phyloP scores from a whole-genome alignment of 805 yeast genomes.

The Myxozyma nipponensis region DNA sequence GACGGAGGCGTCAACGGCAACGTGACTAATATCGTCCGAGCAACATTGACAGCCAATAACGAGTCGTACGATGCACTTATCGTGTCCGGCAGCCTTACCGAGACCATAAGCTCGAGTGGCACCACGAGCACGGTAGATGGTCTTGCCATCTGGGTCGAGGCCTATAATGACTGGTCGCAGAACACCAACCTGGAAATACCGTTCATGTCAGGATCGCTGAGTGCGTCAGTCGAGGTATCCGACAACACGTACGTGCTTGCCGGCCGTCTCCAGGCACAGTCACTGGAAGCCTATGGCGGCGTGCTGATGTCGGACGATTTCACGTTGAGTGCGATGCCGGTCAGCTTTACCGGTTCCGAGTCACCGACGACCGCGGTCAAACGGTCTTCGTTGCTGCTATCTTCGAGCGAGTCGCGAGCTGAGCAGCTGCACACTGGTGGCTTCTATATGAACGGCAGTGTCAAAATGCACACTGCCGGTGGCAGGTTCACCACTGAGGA shows the following conservation, averaged over 20 bases:
- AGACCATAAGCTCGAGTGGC: slow-evolving; percentile 8
- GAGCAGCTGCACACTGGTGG: slow-evolving; percentile 38
- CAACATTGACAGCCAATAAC: slow-evolving; percentile 10
- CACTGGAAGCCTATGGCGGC: slow-evolving; percentile 16
- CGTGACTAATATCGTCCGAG: slow-evolving; percentile 6
- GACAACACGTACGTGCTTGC: slow-evolving; percentile 13
- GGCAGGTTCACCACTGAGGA: slow-evolving; percentile 45
- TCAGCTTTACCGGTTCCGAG: background rate
- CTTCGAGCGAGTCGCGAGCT: background rate
- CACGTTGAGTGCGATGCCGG: slow-evolving; percentile 8
- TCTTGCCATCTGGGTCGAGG: slow-evolving; percentile 29
- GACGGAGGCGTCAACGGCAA: slow-evolving; percentile 30
- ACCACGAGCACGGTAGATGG: slow-evolving; percentile 15
- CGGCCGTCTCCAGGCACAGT: slow-evolving; percentile 12
- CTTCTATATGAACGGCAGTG: slow-evolving; percentile 46
- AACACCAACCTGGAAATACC: slow-evolving; percentile 12
- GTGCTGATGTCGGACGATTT: slow-evolving; percentile 2
- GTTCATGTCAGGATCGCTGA: slow-evolving; percentile 13
- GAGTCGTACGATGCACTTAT: slow-evolving; percentile 28
- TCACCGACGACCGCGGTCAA: background rate
- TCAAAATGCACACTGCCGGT: slow-evolving; percentile 47
- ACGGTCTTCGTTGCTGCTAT: background rate
- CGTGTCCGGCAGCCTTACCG: slow-evolving; percentile 30
- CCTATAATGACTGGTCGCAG: slow-evolving; percentile 12
- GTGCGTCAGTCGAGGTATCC: slow-evolving; percentile 8